Evolutionary conservation across 2,329 filamentous ascomycete genomes (phyloP), one percentile per base, ranked within the genome.

Genomic region (Colletotrichum cordylinicola): DNA sequence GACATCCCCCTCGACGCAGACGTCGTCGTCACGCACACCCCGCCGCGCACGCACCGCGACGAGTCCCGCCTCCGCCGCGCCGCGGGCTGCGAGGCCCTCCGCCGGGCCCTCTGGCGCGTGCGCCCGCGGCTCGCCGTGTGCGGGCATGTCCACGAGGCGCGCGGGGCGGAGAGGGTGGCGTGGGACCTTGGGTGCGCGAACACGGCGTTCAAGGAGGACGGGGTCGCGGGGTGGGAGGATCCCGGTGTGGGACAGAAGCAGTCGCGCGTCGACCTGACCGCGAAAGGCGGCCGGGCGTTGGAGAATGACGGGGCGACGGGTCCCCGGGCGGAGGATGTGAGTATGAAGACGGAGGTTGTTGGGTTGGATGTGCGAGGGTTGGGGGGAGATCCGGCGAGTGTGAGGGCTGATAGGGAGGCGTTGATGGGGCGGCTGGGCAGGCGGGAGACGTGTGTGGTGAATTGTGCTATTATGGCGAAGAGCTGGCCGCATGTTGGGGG

Each of bases 361-460:
- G 81, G 80, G 6, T 79, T 81, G 67, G 80, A 82, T 39, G 84
- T 81, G n/a, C 79, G 78, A 52, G 85, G 86, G 29, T 82, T 88
- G 71, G 85, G 87, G 29, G 86, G 85, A 7, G 79, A 86, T 67
- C 84, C 86, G 70, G 79, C 79, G 18, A 88, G 87, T 21, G 80
- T 79, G 43, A 82, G 86, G 43, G 86, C 85, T 74, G 87, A 90
- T 78, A 78, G 82, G 37, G 79, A 79, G 61, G 87, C 86, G 4
- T 81, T 89, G 48, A 78, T 78, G 4, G 86, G 86, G 4, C 82
- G 87, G 35, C 82, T 85, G 78, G 86, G 87, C 61, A 88, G 91
- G 79, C 86, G 82, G 75, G 94, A 96, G 85, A 97, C 94, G 2
- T 96, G 93, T 81, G 86, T 98, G 69, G 90, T 97, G 79, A 98